Conservation (phyloP, 2,329 filamentous ascomycete genomes). For the Penicillium sp. region DNA sequence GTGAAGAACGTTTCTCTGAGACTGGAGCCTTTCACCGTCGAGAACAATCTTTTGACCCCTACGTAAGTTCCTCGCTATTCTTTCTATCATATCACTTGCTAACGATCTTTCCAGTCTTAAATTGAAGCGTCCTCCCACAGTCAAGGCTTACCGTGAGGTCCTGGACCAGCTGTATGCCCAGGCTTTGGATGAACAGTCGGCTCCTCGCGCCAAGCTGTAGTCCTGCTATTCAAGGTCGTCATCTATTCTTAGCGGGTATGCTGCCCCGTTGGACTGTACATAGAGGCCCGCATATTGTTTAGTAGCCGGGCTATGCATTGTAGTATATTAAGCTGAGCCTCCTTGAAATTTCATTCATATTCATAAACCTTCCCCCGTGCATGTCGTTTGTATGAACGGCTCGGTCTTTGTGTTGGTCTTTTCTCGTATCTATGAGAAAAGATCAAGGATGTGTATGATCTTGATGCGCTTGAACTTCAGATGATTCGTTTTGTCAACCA, state of each 20-base stretch:
- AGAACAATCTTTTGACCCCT: slow-evolving; percentile 72
- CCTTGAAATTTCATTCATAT: slow-evolving; percentile 1
- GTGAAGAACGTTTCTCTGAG: slow-evolving; percentile 72
- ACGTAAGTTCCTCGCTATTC: slow-evolving; percentile 47
- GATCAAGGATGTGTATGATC: no score
- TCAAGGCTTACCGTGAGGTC: slow-evolving; percentile 58
- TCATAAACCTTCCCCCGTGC: neutral
- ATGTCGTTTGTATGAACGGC: neutral
- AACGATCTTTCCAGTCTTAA: slow-evolving; percentile 55
- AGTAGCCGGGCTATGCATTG: neutral
- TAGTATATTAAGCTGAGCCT: slow-evolving; percentile 7
- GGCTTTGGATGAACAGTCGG: slow-evolving; percentile 41
- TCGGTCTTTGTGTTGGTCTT: no score
- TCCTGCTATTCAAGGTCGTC: neutral
- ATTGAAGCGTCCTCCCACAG: slow-evolving; percentile 67
- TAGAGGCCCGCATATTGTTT: slow-evolving; percentile 1
- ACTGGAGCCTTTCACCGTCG: slow-evolving; percentile 86
- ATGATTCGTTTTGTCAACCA: no score
- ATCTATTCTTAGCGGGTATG: neutral
- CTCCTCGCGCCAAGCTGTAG: slow-evolving; percentile 43
- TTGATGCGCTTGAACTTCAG: no score
- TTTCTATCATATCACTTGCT: slow-evolving; percentile 8
- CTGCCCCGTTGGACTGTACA: slow-evolving; percentile 1
- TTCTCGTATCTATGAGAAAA: no score
- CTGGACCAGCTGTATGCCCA: slow-evolving; percentile 63